Conservation (phyloP, 805 yeast genomes). For the Pichia nakasei region DNA sequence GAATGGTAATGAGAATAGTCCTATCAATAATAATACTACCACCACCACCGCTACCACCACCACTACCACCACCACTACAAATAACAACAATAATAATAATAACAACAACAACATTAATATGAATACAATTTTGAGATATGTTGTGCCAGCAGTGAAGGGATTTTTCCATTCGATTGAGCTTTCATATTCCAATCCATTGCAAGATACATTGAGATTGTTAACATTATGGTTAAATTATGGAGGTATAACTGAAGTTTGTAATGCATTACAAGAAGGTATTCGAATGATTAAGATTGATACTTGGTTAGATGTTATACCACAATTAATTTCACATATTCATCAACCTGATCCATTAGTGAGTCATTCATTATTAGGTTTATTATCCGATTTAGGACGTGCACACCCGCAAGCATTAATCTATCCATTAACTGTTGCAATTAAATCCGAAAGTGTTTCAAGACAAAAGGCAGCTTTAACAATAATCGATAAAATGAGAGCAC, state of each 20-base stretch:
- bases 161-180: constrained; percentile 91
- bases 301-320: constrained; percentile 95
- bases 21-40: not conserved
- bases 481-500: constrained; percentile 85
- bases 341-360: constrained; percentile 87
- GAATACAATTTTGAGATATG: constrained; percentile 72
- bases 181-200: constrained; percentile 79
- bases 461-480: constrained; percentile 88
- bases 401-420: constrained; percentile 97
- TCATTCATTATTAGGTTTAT: constrained; percentile 64
- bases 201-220: constrained; percentile 81
- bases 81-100: not conserved
- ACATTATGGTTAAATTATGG: constrained; percentile 97
- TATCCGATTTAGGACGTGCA: constrained; percentile 84
- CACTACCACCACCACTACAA: too few species aligned
- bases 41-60: too few species aligned
- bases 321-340: constrained; percentile 90
- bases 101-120: constrained; percentile 27
- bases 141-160: constrained; percentile 91
- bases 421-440: constrained; percentile 92
- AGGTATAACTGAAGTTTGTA: constrained; percentile 84
- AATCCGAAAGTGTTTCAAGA: constrained; percentile 82
- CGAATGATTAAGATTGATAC: constrained; percentile 81
- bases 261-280: constrained; percentile 85
- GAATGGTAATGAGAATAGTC: not conserved